Evolutionary conservation across 2,329 filamentous ascomycete genomes (phyloP).

Genomic region (Tolypocladium pustulatum): DNA sequence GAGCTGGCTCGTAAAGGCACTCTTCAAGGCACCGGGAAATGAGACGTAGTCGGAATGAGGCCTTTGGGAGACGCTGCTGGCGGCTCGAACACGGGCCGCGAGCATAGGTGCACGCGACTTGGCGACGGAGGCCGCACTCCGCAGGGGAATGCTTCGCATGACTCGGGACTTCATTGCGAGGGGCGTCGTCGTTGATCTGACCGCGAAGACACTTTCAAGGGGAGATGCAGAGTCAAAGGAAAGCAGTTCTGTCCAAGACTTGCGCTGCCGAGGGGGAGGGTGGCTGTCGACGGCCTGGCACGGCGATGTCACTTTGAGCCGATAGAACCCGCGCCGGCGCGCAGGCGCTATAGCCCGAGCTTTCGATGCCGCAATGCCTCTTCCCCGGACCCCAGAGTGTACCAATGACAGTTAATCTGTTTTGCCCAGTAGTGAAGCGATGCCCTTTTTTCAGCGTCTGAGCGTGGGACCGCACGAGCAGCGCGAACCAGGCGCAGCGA

Average conservation of each 20-base stretch:
- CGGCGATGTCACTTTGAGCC: slow-evolving; percentile 17
- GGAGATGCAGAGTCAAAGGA: not conserved
- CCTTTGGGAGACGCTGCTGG: slow-evolving; percentile 43
- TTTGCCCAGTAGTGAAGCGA: not conserved
- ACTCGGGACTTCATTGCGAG: slow-evolving; percentile 22
- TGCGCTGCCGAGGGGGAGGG: not conserved
- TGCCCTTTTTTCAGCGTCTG: too few relatives aligned
- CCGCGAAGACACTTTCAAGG: not conserved
- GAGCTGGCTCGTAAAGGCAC: slow-evolving; percentile 76
- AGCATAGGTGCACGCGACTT: slow-evolving; percentile 10
- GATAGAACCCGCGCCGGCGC: slow-evolving; percentile 16
- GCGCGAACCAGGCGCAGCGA: not conserved
- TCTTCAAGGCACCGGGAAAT: slow-evolving; percentile 96
- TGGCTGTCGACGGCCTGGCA: slow-evolving; percentile 5
- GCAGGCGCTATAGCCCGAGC: not conserved
- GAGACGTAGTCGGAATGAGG: slow-evolving; percentile 46
- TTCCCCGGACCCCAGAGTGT: not conserved
- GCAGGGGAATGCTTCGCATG: slow-evolving; percentile 17
- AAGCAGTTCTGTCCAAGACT: not conserved
- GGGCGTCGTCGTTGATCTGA: not conserved
- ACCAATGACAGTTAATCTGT: not conserved
- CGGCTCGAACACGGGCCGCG: slow-evolving; percentile 20
- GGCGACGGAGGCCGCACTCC: slow-evolving; percentile 12
- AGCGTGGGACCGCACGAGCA: not conserved
- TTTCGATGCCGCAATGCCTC: not conserved